Percentiles rank a stretch among this genome's conserved stretches.
phyloP scores from a whole-genome alignment of 139 green algal species.

The Axilococcus clingmanii region DNA sequence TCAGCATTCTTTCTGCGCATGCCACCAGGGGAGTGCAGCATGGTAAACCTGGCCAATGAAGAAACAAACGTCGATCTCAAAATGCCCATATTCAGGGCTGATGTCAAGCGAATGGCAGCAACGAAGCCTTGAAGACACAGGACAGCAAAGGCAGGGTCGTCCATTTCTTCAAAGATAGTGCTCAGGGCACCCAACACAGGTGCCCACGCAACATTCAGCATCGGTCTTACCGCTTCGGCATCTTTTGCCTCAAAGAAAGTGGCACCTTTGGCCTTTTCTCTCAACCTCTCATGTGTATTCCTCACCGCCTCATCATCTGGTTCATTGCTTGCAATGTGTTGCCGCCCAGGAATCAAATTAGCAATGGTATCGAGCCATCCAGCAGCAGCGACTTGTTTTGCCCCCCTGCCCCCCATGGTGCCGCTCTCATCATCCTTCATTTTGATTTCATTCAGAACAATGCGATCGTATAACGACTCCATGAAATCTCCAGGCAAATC shows the following conservation, averaged over 20 bases:
- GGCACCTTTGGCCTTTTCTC: slow-evolving; percentile 58
- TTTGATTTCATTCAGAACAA: slow-evolving; percentile 94
- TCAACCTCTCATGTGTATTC: slow-evolving; percentile 41
- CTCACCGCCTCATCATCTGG: slow-evolving; percentile 71
- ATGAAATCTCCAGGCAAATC: slow-evolving; percentile 85
- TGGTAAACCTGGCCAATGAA: slow-evolving; percentile 41
- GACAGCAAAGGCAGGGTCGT: slow-evolving; percentile 45
- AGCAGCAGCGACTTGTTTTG: not conserved
- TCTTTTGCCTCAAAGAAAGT: slow-evolving; percentile 70
- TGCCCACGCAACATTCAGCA: slow-evolving; percentile 91
- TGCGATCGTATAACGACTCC: slow-evolving; percentile 86
- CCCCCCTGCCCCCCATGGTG: not conserved
- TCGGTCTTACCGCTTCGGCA: slow-evolving; percentile 62
- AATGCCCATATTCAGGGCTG: slow-evolving; percentile 69
- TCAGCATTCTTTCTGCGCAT: slow-evolving; percentile 81
- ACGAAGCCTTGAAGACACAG: slow-evolving; percentile 65
- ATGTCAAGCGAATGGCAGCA: slow-evolving; percentile 47
- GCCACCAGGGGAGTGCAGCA: slow-evolving; percentile 49
- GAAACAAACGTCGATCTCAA: slow-evolving; percentile 81
- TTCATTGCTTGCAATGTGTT: slow-evolving; percentile 21
- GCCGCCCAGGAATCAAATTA: slow-evolving; percentile 43
- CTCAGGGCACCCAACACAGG: slow-evolving; percentile 85
- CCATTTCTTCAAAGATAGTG: slow-evolving; percentile 74
- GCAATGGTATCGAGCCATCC: slow-evolving; percentile 53
- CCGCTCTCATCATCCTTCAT: slow-evolving; percentile 57